A percentile compares a stretch with the other conserved stretches of the same genome.
phyloP scores from a whole-genome alignment of 208 protist genomes.

The Blechomonas ayalai region DNA sequence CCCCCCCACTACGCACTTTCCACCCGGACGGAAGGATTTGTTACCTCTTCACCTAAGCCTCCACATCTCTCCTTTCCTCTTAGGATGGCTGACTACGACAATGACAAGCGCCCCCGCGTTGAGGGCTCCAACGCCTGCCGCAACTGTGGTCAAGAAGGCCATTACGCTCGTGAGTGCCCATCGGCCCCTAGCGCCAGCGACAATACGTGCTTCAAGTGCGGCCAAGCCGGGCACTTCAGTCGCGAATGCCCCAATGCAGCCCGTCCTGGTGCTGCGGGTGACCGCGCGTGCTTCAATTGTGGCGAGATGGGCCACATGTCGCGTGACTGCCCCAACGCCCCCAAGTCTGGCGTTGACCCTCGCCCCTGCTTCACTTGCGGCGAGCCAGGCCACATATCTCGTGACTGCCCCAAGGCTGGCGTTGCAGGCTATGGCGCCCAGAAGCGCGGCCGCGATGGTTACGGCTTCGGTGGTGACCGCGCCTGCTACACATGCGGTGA shows the following conservation, averaged over 20 bases:
- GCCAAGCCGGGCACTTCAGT: slow-evolving; percentile 50
- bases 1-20: neutral
- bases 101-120: slow-evolving; percentile 14
- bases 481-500: slow-evolving; percentile 84
- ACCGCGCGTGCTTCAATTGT: slow-evolving; percentile 82
- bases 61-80: too few relatives aligned
- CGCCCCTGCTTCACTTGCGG: slow-evolving; percentile 61
- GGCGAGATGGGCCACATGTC: slow-evolving; percentile 73
- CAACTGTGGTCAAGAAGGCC: slow-evolving; percentile 76
- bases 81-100: slow-evolving; percentile 26
- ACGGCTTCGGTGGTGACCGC: slow-evolving; percentile 18
- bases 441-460: slow-evolving; percentile 19
- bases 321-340: slow-evolving; percentile 73
- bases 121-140: slow-evolving; percentile 43
- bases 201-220: slow-evolving; percentile 66
- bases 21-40: too few relatives aligned
- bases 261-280: slow-evolving; percentile 31
- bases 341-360: slow-evolving; percentile 13
- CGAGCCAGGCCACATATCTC: slow-evolving; percentile 29
- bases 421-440: slow-evolving; percentile 8
- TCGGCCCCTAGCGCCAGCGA: slow-evolving; percentile 12
- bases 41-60: neutral
- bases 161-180: slow-evolving; percentile 81
- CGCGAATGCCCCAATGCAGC: slow-evolving; percentile 56
- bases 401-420: slow-evolving; percentile 14